phyloP scores from a whole-genome alignment of 2,329 filamentous ascomycete species.

The Sporothrix brasiliensis region DNA sequence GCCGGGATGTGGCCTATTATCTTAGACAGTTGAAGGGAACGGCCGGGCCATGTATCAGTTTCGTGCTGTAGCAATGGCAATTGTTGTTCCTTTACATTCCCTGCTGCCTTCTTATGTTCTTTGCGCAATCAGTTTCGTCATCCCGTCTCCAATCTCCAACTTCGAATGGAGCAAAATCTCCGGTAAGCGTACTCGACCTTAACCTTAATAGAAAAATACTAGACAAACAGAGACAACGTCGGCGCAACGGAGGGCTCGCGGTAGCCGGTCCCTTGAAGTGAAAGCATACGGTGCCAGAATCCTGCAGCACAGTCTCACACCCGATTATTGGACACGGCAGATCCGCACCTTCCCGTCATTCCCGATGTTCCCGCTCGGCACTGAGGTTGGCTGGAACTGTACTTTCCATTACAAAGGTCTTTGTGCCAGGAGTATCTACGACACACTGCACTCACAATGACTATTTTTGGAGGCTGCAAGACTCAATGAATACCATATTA shows the following conservation, averaged over 20 bases:
- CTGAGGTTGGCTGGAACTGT: neutral
- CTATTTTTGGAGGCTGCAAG: too few relatives aligned
- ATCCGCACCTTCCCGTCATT: neutral
- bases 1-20: neutral
- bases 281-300: neutral
- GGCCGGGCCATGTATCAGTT: neutral
- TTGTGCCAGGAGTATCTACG: neutral
- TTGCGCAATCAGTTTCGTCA: neutral
- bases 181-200: neutral
- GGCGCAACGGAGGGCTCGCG: neutral
- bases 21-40: neutral
- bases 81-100: neutral
- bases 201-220: too few relatives aligned
- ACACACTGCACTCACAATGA: too few relatives aligned
- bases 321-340: neutral
- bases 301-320: too few relatives aligned
- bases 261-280: neutral
- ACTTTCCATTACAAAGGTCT: neutral
- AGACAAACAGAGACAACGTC: neutral
- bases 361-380: neutral
- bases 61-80: neutral
- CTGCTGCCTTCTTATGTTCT: neutral
- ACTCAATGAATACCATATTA: too few relatives aligned
- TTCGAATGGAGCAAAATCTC: slow-evolving; percentile 5
- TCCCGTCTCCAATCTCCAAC: neutral